Conservation (phyloP, 805 yeast genomes). For the Ogataea trehaloabstinens region DNA sequence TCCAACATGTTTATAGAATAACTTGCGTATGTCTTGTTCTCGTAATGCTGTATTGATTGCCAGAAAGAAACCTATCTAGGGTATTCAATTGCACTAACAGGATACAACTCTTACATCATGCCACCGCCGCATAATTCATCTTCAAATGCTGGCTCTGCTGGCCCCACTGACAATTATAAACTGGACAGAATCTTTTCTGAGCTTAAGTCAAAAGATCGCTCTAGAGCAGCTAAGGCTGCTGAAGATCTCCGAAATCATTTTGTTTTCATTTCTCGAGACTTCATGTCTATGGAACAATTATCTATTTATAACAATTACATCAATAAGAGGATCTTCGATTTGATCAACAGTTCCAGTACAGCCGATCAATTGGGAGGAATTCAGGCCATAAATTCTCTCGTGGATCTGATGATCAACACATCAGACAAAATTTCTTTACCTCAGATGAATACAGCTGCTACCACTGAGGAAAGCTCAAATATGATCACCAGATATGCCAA, state of each 20-base stretch:
- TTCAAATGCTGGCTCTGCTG: constrained; percentile 2
- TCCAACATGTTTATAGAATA: background rate
- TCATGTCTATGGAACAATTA: constrained; percentile 72
- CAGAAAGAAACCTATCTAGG: too few species aligned
- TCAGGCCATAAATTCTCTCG: constrained; percentile 82
- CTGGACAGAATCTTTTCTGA: constrained; percentile 53
- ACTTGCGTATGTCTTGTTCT: too few species aligned
- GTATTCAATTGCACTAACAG: too few species aligned
- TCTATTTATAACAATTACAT: constrained; percentile 80
- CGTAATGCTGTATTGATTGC: too few species aligned
- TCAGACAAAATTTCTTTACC: constrained; percentile 28
- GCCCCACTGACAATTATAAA: constrained; percentile 42
- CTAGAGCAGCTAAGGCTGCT: constrained; percentile 55
- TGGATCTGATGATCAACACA: constrained; percentile 77
- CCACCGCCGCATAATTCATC: constrained; percentile 7
- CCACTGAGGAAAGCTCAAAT: constrained; percentile 72
- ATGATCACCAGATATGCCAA: constrained; percentile 91
- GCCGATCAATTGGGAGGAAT: constrained; percentile 84
- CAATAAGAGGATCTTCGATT: constrained; percentile 82
- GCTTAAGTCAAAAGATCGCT: constrained; percentile 42
- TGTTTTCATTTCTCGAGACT: constrained; percentile 71
- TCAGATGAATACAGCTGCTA: constrained; percentile 33
- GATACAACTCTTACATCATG: background rate
- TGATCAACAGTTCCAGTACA: constrained; percentile 71
- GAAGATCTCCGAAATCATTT: constrained; percentile 68